Base-by-base conservation (phyloP, 2,329 filamentous ascomycete species). In the Chaetomiaceae sp. region DNA sequence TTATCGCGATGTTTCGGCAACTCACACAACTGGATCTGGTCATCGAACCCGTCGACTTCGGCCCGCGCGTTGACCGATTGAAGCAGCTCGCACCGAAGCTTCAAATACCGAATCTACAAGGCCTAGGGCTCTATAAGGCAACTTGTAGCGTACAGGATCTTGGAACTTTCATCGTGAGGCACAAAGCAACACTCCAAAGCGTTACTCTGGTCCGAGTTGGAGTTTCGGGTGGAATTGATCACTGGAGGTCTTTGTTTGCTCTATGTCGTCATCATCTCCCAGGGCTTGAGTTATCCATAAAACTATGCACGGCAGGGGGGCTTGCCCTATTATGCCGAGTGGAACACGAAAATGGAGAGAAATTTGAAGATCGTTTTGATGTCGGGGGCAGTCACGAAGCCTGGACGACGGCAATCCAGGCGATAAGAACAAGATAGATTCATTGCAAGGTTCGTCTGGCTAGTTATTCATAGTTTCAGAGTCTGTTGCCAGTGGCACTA, bases 121-220 rank as follows among this genome's bases (percentile, higher is more conserved):
- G 8, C 38, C 38, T 41, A 33, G 38, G 38, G 15, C 27, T 41
- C 38, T 41, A 41, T 12, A 41, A 10, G 38, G 38, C 17, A 41
- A 32, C n/a, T 41, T 41, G 38, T 41, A 41, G 38, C 27, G 19
- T 41, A 41, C 27, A 32, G 38, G 38, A 32, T 41, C 38, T 41
- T 41, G 27, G 27, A n/a, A 18, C 11, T 41, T 41, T 41, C n/a
- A 41, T 41, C 27, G 18, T 22, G 27, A 41, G 38, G 38, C 38
- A 41, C 38, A 41, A 32, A 41, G 38, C 38, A 41, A 41, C 27
- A 41, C 38, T 41, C 38, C 38, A 41, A 41, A 41, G 38, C 38
- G 27, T 41, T 41, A 41, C 38, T 41, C 33, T 41, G 38, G 38
- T 41, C 38, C 38, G 38, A 41, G 27, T 41, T 22, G 38, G 38